Conservation (phyloP, 345 rosid genomes). For the Arabidopsis suecica region DNA sequence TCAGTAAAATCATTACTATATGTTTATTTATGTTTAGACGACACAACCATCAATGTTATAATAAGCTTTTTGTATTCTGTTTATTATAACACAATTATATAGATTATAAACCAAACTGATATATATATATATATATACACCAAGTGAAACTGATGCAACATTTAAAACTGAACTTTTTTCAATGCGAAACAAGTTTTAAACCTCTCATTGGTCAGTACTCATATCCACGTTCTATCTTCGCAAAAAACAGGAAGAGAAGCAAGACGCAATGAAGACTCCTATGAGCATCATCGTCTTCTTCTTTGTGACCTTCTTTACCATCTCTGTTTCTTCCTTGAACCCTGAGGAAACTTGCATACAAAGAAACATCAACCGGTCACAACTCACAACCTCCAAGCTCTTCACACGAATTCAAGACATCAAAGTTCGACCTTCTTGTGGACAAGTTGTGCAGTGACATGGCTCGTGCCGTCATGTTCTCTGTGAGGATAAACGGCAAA, state of each 20-base stretch:
- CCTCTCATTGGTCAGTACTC: background rate
- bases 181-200: slow-evolving; percentile 18
- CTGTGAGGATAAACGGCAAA: slow-evolving; percentile 16
- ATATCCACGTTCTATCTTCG: background rate
- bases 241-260: slow-evolving; percentile 9
- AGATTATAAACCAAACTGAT: background rate
- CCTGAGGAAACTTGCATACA: slow-evolving; percentile 28
- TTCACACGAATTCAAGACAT: slow-evolving; percentile 1
- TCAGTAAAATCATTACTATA: background rate
- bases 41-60: background rate
- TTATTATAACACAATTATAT: background rate
- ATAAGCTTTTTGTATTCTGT: background rate
- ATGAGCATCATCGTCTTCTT: slow-evolving; percentile 9
- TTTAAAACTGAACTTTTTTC: slow-evolving; percentile 8
- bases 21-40: background rate
- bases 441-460: slow-evolving; percentile 25
- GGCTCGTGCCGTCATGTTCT: slow-evolving; percentile 28
- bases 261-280: slow-evolving; percentile 6
- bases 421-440: background rate
- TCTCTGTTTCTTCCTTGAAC: background rate
- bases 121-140: too few species aligned
- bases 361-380: slow-evolving; percentile 15
- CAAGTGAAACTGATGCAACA: slow-evolving; percentile 16
- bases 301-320: slow-evolving; percentile 4
- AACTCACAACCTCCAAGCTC: slow-evolving; percentile 4